Base-by-base conservation (phyloP, 352 stramenopile genomes). In the Blastocystis sp. region DNA sequence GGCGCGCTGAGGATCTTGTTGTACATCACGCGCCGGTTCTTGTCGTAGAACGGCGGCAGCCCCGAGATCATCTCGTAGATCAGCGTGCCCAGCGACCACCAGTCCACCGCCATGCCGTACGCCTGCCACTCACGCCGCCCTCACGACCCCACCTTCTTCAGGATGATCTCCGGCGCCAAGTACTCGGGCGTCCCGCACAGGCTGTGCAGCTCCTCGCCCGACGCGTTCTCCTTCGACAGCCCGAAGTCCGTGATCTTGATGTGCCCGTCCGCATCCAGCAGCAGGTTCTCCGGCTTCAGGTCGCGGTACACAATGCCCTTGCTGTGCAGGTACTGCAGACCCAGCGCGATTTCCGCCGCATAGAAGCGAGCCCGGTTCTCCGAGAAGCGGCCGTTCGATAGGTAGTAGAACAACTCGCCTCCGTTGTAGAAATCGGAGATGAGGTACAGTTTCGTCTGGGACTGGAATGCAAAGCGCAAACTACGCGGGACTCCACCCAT, bases 1-100 rank as follows among this genome's bases (percentile, higher is more conserved):
- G 93, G 91, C 65, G 93, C 93, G 90, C 95, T 95, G 41, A 97
- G 89, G 89, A 97, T 97, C 91, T 96, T 96, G 90, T 96, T 92
- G 90, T 96, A 96, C 94, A 96, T 97, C 2, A 80, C 34, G 38
- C 56, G 70, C 21, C 53, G 34, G n/a, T 80, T 34, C 28, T 34
- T 34, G 28, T 34, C 28, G 28, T 34, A 34, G 28, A 34, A 34
- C 28, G 28, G 28, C 28, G 28, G 28, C 28, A 34, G 28, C 28
- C 28, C 28, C 28, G 28, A 34, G 28, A 34, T 34, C 28, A 34
- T 34, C 28, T 34, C 28, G 28, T 34, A 34, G 28, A 34, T 34
- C 28, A 34, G 28, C 28, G 28, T 34, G 28, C 28, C 28, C 28
- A 34, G 28, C 28, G 28, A 34, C 28, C 28, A 34, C 28, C 28